Base-by-base conservation (phyloP, 257 asterid genomes). In the Primulina eburnea region DNA sequence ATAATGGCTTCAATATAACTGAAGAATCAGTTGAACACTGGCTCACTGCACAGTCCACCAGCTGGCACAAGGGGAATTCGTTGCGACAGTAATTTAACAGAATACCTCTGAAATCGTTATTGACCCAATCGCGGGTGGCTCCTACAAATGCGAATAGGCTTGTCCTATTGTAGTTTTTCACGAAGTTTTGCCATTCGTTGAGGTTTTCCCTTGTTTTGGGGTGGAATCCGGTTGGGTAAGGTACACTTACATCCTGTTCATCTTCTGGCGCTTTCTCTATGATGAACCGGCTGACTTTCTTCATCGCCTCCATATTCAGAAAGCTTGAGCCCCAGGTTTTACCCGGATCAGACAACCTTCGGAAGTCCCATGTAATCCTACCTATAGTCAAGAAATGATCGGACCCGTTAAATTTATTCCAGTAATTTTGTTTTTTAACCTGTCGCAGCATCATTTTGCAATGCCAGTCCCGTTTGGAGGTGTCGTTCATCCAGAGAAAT, bases 221-320 rank as follows among this genome's bases (percentile, higher is more conserved):
- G 84, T 92, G 98, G 77, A 92, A 92, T 64, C 95, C 96, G 12
- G 90, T 88, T 16, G 96, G 98, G 71, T 92, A 92, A n/a, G 98
- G 98, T 1, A 92, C 88, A 38, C 86, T 74, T 5, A 89, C 80
- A 47, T 92, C 98, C 80, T 73, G 79, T 17, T 77, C 80, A n/a
- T 89, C 98, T 61, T 96, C 89, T 1, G 95, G 92, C 24, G 78
- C 82, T 40, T 83, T 82, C 82, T 92, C 96, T 0, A 89, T 77
- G 62, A 88, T 81, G 70, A 92, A 84, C 16, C 89, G 87, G 26
- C 76, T 71, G 21, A 85, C 84, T 24, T 80, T 79, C 71, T 77
- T 82, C 96, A 92, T 92, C 62, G 75, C 77, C 0, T 82, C 84
- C 89, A 87, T 86, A 77, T 88, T 84, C 10, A 88, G 82, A 66